Conservation (phyloP, 75 land plant species). For the Chamaecyparis obtusa region DNA sequence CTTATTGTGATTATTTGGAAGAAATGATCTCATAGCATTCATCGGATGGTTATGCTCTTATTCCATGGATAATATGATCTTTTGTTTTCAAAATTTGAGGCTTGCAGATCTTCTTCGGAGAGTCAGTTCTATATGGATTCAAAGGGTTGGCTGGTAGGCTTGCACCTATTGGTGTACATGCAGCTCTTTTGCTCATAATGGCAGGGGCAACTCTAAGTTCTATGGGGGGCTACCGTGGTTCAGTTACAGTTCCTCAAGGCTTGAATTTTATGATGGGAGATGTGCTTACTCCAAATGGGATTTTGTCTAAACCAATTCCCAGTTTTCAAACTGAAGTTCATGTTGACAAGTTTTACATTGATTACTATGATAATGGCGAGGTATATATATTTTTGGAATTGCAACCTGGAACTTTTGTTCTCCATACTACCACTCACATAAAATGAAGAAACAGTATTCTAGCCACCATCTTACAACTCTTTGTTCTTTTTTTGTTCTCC, state of each 20-base stretch:
- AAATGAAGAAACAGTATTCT: neutral
- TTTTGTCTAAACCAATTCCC: constrained; percentile 59
- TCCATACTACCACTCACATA: neutral
- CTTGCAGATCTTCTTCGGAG: constrained; percentile 72
- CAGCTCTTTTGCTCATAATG: constrained; percentile 91
- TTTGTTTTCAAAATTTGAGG: neutral
- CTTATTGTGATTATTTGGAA: neutral
- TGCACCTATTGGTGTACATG: constrained; percentile 97
- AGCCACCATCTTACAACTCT: neutral
- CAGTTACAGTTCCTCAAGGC: constrained; percentile 95
- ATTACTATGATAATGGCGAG: constrained; percentile 90
- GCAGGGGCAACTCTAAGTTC: constrained; percentile 92
- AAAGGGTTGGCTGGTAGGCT: constrained; percentile 90
- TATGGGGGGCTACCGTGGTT: constrained; percentile 76
- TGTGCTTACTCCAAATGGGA: constrained; percentile 73
- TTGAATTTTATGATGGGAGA: constrained; percentile 87
- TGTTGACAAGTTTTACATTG: constrained; percentile 86
- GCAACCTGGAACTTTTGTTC: neutral
- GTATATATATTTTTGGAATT: constrained; percentile 28
- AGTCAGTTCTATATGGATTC: constrained; percentile 85
- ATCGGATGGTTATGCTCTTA: neutral
- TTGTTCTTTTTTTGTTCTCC: neutral
- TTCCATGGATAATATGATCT: neutral
- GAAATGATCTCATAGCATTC: neutral
- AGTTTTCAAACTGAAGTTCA: constrained; percentile 70